phyloP scores from a whole-genome alignment of 345 rosid species.

The Diplotaxis tenuifolia region DNA sequence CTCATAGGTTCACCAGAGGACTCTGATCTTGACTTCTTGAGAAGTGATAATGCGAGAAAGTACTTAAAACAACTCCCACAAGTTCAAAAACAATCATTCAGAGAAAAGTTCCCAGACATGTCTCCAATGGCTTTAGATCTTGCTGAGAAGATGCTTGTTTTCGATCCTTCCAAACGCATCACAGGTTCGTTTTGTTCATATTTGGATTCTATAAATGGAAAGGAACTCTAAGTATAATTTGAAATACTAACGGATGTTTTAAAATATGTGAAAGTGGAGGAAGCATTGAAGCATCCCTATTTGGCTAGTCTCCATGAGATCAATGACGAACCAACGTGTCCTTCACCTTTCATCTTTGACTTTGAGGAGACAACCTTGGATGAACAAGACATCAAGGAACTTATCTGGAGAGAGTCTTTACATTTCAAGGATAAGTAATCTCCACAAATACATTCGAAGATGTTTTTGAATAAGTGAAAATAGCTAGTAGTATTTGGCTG shows the following conservation, averaged over 20 bases:
- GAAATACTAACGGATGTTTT: not conserved
- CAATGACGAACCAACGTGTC: slow-evolving; percentile 82
- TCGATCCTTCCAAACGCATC: slow-evolving; percentile 83
- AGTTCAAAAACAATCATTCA: slow-evolving; percentile 66
- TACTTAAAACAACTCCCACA: slow-evolving; percentile 77
- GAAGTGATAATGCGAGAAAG: slow-evolving; percentile 78
- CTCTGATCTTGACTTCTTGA: slow-evolving; percentile 76
- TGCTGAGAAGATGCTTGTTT: slow-evolving; percentile 79
- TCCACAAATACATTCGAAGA: not conserved
- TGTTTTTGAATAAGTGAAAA: not conserved
- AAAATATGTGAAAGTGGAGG: slow-evolving; percentile 50
- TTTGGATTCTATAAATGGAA: not conserved
- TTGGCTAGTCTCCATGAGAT: slow-evolving; percentile 87
- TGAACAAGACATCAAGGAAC: slow-evolving; percentile 82
- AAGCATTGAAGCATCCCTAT: slow-evolving; percentile 74
- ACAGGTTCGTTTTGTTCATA: slow-evolving; percentile 48
- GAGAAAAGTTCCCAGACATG: slow-evolving; percentile 55
- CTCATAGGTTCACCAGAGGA: slow-evolving; percentile 85
- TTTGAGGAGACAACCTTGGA: slow-evolving; percentile 59
- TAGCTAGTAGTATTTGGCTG: not conserved
- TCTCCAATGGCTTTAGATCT: slow-evolving; percentile 76
- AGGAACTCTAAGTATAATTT: not conserved
- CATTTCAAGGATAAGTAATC: slow-evolving; percentile 48
- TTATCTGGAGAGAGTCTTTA: slow-evolving; percentile 66
- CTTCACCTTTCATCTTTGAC: slow-evolving; percentile 63